These are phyloP conservation scores for Phaseolus coccineus DNA, from an alignment of 331 rosid species.

Conservation along the genomic window DNA sequence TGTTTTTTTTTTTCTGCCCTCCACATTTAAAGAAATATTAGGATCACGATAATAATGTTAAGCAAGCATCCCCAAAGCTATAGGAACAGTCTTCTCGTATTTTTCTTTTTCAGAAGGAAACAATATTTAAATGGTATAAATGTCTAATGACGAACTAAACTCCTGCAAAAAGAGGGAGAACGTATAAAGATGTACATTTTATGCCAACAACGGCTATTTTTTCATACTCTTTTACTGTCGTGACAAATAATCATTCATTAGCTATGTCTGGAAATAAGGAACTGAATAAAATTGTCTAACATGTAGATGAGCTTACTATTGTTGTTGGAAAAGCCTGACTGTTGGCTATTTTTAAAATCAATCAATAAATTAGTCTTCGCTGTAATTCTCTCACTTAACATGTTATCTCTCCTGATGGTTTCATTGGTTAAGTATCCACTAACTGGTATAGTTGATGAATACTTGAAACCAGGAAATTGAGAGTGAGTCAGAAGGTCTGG, in stretches of 20 bases:
- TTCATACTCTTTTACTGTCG: no score
- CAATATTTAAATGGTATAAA: no score
- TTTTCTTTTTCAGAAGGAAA: no score
- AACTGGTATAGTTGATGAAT: slow-evolving; percentile 32
- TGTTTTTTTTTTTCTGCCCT: background rate
- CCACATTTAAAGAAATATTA: background rate
- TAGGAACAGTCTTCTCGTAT: no score
- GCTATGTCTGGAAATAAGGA: no score
- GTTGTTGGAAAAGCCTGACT: no score
- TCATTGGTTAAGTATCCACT: slow-evolving; percentile 5
- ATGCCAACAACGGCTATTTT: background rate
- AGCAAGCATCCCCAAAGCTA: no score
- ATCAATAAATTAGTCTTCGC: no score
- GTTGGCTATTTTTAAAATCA: no score
- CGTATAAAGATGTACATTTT: background rate
- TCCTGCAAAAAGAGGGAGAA: background rate
- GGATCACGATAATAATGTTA: background rate
- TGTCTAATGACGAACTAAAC: no score
- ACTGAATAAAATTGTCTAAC: no score
- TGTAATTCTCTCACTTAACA: background rate
- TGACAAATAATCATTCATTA: no score
- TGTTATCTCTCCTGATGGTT: background rate
- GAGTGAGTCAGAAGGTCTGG: slow-evolving; percentile 67
- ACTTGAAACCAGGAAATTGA: slow-evolving; percentile 60
- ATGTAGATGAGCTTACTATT: background rate